These are phyloP conservation scores for Euphorbia peplus DNA, from an alignment of 345 rosid species.

Conservation along the genomic window DNA sequence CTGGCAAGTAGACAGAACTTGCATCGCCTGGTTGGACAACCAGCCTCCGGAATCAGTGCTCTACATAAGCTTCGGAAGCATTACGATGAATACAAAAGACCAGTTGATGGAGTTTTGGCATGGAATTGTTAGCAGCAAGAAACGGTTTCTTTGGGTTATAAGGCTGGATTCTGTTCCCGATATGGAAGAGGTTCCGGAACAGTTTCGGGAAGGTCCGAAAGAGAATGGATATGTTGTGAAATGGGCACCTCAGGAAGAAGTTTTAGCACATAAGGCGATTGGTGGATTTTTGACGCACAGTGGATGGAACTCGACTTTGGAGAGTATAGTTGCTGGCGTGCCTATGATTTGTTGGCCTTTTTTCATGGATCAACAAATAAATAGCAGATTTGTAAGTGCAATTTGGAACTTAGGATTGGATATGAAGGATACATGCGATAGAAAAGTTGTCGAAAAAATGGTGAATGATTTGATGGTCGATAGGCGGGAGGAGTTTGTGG, in stretches of 20 bases:
- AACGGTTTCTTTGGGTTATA: background rate
- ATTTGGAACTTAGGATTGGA: background rate
- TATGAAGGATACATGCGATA: too few species aligned
- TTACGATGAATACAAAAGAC: background rate
- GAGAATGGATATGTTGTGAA: background rate
- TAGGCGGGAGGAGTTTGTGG: too few species aligned
- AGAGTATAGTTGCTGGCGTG: slow-evolving; percentile 17
- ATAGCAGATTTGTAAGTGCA: slow-evolving; percentile 11
- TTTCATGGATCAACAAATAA: slow-evolving; percentile 6
- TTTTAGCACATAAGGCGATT: background rate
- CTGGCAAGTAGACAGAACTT: slow-evolving; percentile 34
- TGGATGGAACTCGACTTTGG: slow-evolving; percentile 22
- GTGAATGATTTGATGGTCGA: too few species aligned
- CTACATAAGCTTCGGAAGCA: slow-evolving; percentile 47
- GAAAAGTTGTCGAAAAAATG: too few species aligned
- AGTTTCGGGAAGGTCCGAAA: slow-evolving; percentile 20
- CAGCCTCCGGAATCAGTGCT: slow-evolving; percentile 34
- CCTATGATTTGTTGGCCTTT: slow-evolving; percentile 14
- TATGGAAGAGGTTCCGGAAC: background rate
- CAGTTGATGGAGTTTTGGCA: background rate
- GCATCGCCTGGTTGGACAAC: slow-evolving; percentile 41
- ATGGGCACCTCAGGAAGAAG: background rate
- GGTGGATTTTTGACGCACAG: slow-evolving; percentile 1
- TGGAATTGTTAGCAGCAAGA: slow-evolving; percentile 26
- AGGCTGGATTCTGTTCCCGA: background rate